phyloP scores from a whole-genome alignment of 2,329 filamentous ascomycete species.

The Trichophyton simii region DNA sequence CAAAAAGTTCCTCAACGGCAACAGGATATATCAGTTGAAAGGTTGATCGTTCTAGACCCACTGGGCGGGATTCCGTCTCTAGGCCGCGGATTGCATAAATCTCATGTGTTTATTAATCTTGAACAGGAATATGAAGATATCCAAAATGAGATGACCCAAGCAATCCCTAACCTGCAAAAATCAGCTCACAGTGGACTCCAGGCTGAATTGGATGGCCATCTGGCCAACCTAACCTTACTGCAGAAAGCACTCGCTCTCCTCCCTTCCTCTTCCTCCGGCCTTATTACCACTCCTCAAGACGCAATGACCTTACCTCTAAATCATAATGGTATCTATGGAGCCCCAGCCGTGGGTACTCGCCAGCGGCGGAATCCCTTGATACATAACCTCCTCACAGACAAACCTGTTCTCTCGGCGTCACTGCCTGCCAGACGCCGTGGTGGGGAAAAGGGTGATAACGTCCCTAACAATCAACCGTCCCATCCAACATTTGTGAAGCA shows the following conservation, averaged over 20 bases:
- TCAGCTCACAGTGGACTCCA: constrained; percentile 6
- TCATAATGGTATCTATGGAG: constrained; percentile 20
- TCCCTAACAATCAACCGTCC: constrained; percentile 30
- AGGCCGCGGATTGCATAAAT: constrained; percentile 42
- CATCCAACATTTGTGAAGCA: constrained; percentile 76
- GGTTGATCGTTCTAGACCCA: constrained; percentile 79
- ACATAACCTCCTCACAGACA: constrained; percentile 91
- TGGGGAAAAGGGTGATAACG: constrained; percentile 21
- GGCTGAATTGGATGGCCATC: constrained; percentile 36
- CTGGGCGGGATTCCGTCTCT: constrained; percentile 69
- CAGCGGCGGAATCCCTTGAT: constrained; percentile 72
- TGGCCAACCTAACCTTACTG: constrained; percentile 62
- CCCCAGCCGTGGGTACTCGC: constrained; percentile 42
- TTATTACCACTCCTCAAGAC: constrained; percentile 77
- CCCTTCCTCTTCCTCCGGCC: constrained; percentile 69
- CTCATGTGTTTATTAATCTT: constrained; percentile 82
- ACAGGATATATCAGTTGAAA: constrained; percentile 56
- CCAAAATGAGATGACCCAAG: constrained; percentile 44
- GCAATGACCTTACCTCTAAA: constrained; percentile 50
- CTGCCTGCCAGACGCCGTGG: constrained; percentile 58
- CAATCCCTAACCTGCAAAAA: constrained; percentile 9
- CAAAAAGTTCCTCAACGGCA: constrained; percentile 31
- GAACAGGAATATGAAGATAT: constrained; percentile 74
- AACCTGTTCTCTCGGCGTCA: constrained; percentile 83
- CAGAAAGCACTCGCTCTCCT: constrained; percentile 60